phyloP scores from a whole-genome alignment of 371 early-diverging fungal genomes.

The Rhizopus stolonifer region DNA sequence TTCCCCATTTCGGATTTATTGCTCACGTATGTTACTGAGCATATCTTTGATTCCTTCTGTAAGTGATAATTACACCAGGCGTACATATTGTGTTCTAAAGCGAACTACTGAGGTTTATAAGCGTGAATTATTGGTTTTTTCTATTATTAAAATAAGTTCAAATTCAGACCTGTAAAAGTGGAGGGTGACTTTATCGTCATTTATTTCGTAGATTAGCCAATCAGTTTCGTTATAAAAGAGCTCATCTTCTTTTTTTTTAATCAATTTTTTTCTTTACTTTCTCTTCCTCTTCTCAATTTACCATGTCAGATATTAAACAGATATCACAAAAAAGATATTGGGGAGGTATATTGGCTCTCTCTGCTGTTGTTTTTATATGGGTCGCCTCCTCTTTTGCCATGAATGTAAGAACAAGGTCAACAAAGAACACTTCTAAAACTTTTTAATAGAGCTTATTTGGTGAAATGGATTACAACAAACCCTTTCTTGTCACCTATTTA shows the following conservation, averaged over 20 bases:
- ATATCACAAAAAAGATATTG: constrained; percentile 37
- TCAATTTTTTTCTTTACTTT: neutral
- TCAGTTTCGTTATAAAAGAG: neutral
- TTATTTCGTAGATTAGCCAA: neutral
- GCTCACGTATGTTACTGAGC: no score
- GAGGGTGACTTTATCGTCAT: no score
- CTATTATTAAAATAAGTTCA: no score
- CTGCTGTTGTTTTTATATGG: constrained; percentile 74
- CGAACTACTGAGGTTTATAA: no score
- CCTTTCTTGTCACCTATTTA: constrained; percentile 73
- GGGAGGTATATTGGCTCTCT: constrained; percentile 59
- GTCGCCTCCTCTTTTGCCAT: constrained; percentile 73
- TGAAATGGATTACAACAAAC: constrained; percentile 63
- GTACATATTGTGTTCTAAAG: no score
- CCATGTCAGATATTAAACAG: constrained; percentile 21
- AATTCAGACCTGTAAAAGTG: no score
- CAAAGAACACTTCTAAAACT: neutral
- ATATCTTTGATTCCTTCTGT: no score
- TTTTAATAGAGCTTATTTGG: constrained; percentile 58
- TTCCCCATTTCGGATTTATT: no score
- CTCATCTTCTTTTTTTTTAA: neutral
- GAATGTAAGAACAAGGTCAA: constrained; percentile 44
- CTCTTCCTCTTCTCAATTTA: neutral
- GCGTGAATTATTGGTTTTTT: no score
- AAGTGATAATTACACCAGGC: no score